These are phyloP conservation scores for Alloascoidea hylecoeti DNA, from an alignment of 805 yeast genomes.

Conservation along the genomic window DNA sequence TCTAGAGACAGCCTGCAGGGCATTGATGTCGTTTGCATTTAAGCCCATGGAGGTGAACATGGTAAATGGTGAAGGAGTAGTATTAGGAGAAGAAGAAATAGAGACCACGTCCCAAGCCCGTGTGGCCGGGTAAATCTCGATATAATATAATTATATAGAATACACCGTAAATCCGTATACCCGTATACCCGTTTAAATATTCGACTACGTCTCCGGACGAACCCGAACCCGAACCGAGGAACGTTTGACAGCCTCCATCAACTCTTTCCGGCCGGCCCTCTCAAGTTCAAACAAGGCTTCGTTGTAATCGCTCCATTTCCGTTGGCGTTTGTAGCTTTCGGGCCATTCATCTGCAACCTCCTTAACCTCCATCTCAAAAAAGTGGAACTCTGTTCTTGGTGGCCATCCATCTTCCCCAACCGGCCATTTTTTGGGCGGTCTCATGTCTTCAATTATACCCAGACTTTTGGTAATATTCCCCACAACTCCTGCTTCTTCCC, in stretches of 20 bases:
- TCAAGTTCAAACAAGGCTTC: slow-evolving; percentile 52
- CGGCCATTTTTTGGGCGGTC: slow-evolving; percentile 31
- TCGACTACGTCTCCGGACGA: too few relatives aligned
- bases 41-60: background rate
- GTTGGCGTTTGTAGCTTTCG: slow-evolving; percentile 42
- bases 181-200: too few relatives aligned
- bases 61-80: background rate
- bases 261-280: slow-evolving; percentile 50
- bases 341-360: slow-evolving; percentile 60
- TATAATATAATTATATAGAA: too few relatives aligned
- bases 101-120: too few relatives aligned
- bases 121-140: too few relatives aligned
- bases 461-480: slow-evolving; percentile 44
- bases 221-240: too few relatives aligned
- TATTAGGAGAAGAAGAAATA: background rate
- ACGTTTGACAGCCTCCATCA: slow-evolving; percentile 45
- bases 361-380: slow-evolving; percentile 60
- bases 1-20: too few relatives aligned
- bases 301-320: slow-evolving; percentile 63
- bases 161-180: too few relatives aligned
- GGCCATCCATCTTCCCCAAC: slow-evolving; percentile 20
- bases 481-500: slow-evolving; percentile 95
- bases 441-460: slow-evolving; percentile 52
- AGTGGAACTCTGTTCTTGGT: slow-evolving; percentile 80
- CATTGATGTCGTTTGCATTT: slow-evolving; percentile 7